Percentiles rank a stretch among this genome's conserved stretches.
Conservation (phyloP, 129 eudicot species). For the Gnaphalium uliginosum region DNA sequence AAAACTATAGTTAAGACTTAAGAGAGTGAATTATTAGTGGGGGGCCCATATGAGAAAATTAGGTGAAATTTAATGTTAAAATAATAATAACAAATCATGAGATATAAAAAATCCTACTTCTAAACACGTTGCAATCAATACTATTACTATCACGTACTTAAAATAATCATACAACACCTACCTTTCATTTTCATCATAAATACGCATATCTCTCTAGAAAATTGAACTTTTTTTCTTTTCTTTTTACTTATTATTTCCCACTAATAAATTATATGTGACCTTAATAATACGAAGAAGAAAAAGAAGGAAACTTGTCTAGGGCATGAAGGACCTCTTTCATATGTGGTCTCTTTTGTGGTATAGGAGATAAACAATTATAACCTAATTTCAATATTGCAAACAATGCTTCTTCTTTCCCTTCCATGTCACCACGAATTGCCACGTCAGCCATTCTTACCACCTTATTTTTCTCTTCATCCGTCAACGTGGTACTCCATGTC, state of each 20-base stretch:
- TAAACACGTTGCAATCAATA: conserved; percentile 28
- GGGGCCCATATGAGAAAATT: conserved; percentile 21
- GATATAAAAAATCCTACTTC: conserved; percentile 28
- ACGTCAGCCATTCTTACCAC: conserved; percentile 77
- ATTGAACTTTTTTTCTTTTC: neutral
- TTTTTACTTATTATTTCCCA: conserved; percentile 10
- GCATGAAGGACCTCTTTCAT: conserved; percentile 89
- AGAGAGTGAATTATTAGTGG: neutral
- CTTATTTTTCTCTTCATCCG: conserved; percentile 60
- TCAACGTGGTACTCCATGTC: conserved; percentile 43
- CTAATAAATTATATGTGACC: conserved; percentile 44
- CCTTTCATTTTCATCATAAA: conserved; percentile 50
- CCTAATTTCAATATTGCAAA: conserved; percentile 65
- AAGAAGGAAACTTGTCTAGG: conserved; percentile 78
- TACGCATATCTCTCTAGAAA: conserved; percentile 37
- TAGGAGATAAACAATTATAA: conserved; percentile 65
- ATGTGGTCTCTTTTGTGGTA: conserved; percentile 91
- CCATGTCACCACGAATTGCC: conserved; percentile 84
- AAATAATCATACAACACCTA: conserved; percentile 32
- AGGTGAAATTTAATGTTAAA: conserved; percentile 20
- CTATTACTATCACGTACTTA: conserved; percentile 1
- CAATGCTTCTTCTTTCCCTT: conserved; percentile 81
- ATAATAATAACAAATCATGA: conserved; percentile 31
- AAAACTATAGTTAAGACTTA: neutral
- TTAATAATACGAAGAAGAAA: conserved; percentile 46